Evolutionary conservation across 768 basidiomycete species (phyloP).

Genomic region (Heimioporus sp.): DNA sequence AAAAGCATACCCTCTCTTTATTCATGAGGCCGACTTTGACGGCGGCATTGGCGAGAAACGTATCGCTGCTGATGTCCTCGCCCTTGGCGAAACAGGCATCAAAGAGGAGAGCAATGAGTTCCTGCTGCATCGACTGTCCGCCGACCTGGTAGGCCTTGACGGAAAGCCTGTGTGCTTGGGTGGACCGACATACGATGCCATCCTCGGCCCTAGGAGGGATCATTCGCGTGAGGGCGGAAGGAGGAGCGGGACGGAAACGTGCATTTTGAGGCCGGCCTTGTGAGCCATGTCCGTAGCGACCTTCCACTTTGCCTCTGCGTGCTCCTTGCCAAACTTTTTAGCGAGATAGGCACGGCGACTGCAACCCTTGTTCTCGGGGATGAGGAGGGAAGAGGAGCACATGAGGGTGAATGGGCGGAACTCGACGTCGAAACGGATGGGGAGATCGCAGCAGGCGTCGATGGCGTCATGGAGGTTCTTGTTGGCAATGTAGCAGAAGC

Average conservation of each 20-base stretch:
- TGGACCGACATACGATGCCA: conserved; percentile 39
- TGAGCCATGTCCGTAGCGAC: conserved; percentile 27
- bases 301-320: conserved; percentile 27
- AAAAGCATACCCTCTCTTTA: conserved; percentile 32
- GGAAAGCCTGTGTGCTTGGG: conserved; percentile 43
- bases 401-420: conserved; percentile 34
- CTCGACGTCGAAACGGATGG: conserved; percentile 34
- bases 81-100: conserved; percentile 39
- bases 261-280: conserved; percentile 27
- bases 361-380: conserved; percentile 18
- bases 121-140: conserved; percentile 39
- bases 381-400: conserved; percentile 17
- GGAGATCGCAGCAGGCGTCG: conserved; percentile 30
- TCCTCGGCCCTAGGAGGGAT: conserved; percentile 32
- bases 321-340: conserved; percentile 28
- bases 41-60: conserved; percentile 37
- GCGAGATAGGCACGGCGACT: conserved; percentile 22
- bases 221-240: not conserved
- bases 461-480: conserved; percentile 39
- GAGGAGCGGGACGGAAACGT: not conserved
- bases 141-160: conserved; percentile 41
- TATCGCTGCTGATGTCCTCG: conserved; percentile 36
- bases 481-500: conserved; percentile 39
- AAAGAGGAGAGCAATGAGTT: conserved; percentile 38
- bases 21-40: conserved; percentile 41